Evolutionary conservation across 768 basidiomycete genomes (phyloP).

Genomic region (Auriscalpium orientale): DNA sequence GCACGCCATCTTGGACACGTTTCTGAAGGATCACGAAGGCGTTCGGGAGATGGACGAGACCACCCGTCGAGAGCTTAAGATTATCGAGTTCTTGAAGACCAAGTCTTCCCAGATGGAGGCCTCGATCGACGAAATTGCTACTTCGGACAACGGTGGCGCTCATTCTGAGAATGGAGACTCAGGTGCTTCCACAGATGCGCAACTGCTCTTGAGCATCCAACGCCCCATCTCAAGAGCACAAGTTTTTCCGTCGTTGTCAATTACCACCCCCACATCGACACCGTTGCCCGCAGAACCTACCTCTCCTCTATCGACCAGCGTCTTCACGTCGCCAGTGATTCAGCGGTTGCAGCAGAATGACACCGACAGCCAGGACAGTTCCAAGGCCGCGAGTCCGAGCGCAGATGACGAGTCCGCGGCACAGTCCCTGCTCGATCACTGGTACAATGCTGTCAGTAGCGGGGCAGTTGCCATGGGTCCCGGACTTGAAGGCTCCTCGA

Average conservation of each 20-base stretch:
- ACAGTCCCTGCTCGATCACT: constrained; percentile 74
- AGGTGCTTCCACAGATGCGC: constrained; percentile 1
- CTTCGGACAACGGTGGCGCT: not conserved
- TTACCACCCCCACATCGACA: constrained; percentile 12
- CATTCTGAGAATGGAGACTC: constrained; percentile 3
- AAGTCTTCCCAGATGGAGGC: constrained; percentile 47
- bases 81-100: constrained; percentile 72
- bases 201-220: constrained; percentile 6
- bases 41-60: constrained; percentile 71
- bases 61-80: constrained; percentile 74
- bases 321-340: constrained; percentile 45
- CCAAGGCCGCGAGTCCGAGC: constrained; percentile 59
- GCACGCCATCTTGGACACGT: constrained; percentile 74
- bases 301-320: constrained; percentile 23
- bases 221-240: constrained; percentile 21
- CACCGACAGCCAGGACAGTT: constrained; percentile 45
- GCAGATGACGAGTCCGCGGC: constrained; percentile 68
- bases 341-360: constrained; percentile 53
- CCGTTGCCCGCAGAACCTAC: constrained; percentile 19
- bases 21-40: constrained; percentile 58
- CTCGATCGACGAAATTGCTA: constrained; percentile 7
- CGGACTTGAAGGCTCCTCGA: constrained; percentile 29
- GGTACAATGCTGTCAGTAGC: constrained; percentile 76
- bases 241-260: constrained; percentile 1
- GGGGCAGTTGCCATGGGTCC: constrained; percentile 26